Evolutionary conservation across 2,329 filamentous ascomycete species (phyloP), one percentile per base, ranked within the genome.

Genomic region (Diaporthe capsici): DNA sequence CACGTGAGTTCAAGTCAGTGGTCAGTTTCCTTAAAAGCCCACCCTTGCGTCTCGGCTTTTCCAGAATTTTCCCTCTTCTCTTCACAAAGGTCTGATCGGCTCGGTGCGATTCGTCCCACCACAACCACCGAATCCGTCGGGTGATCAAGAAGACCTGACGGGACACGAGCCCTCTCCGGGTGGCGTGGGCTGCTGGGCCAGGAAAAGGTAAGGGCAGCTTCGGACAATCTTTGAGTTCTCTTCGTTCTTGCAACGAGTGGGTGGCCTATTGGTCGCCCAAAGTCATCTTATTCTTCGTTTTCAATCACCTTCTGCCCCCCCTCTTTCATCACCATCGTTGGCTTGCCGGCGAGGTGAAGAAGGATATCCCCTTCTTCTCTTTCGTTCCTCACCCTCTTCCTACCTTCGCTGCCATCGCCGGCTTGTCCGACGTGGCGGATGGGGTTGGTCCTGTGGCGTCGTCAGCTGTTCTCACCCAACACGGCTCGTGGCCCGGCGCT

Each of bases 261-360:
- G 37, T 42, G 37, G 37, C 37, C 22, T 9, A 9, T 12, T 7
- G 17, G 20, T 5, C 57, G 34, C 57, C 28, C 58, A 22, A 42
- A 17, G 22, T 49, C n/a, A 31, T 28, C 39, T 44, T 37, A 15
- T 20, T 20, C 61, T 31, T 65, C 42, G 25, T 49, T 47, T 65
- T 31, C 42, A 15, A 34, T 15, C 42, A 49, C 20, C 2, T 65
- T 34, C 61, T 31, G 61, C 25, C 2, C 42, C 61, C 25, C 8
- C 6, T 60, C 57, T 60, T 63, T 63, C 58, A 44, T 63, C n/a
- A 28, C 58, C 37, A 63, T 63, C 58, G 58, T 63, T 10, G 58
- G 58, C 58, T 63, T 42, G 39, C 58, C 37, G 39, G 58, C 58
- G 37, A 63, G 39, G 58, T 63, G 58, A 44, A 63, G 58, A 63